Base-by-base conservation (phyloP, 441 rosid species). In the Macaranga tanarius region DNA sequence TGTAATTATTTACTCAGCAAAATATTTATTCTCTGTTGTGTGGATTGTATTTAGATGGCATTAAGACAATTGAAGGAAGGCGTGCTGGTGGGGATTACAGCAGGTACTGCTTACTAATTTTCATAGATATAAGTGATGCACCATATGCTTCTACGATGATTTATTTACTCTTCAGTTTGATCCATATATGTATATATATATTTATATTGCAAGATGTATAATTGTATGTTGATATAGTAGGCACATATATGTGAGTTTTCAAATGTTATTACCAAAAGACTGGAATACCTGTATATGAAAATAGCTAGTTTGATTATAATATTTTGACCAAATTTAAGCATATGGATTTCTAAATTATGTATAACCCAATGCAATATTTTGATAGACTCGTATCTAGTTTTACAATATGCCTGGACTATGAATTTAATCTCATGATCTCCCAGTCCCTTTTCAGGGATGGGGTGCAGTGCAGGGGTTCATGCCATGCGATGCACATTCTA, bases 41-140 rank as follows among this genome's bases (percentile, higher is more conserved):
- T 65, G 50, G 40, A n/a, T 69, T 80, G 52, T 64, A 57, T 75
- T 66, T 69, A 92, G 99, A 88, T 83, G 93, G 90, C 12, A 58
- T 74, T 54, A 89, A 86, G 79, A 89, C 87, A 48, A 74, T 89
- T 65, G 95, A 86, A 81, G 91, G 94, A 72, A 88, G 92, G 75
- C 88, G 93, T 75, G 91, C 89, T 47, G 75, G 65, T 67, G 82
- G 79, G 0, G 77, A 81, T 61, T 81, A 78, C 75, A 78, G 76
- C 45, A 65, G 90, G 97, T 94, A 81, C 40, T 78, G 1, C 55
- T 75, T 55, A 10, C 17, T 68, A 26, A 6, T 38, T 40, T 66
- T 78, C 22, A 61, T 64, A 38, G 22, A 12, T 38, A 38, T 52
- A 48, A 40, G 10, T 42, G 54, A 42, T n/a, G 44, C 54, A 47